Percentiles rank a stretch among this genome's conserved stretches.
Evolutionary conservation across 2,329 filamentous ascomycete genomes (phyloP).

Genomic region (Colletotrichum phormii): DNA sequence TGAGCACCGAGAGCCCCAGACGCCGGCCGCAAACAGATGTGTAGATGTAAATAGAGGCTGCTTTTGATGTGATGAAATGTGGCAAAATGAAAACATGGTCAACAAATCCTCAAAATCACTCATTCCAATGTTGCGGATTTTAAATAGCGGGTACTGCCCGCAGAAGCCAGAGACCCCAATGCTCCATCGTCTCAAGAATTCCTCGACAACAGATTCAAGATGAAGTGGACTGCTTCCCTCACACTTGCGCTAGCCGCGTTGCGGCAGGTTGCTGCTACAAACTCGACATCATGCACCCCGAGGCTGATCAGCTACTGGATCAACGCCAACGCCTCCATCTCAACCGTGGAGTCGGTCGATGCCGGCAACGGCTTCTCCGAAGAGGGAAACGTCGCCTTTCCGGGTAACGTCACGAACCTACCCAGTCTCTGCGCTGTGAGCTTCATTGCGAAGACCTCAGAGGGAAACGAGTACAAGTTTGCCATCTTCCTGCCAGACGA

Average conservation of each 20-base stretch:
- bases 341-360: conserved; percentile 34
- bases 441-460: conserved; percentile 44
- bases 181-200: background rate
- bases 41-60: conserved; percentile 6
- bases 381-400: conserved; percentile 41
- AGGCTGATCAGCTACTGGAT: conserved; percentile 30
- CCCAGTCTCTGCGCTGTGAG: conserved; percentile 48
- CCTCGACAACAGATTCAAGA: background rate
- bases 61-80: background rate
- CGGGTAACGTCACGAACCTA: conserved; percentile 42
- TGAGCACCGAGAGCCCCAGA: background rate
- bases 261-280: conserved; percentile 15
- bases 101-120: background rate
- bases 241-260: conserved; percentile 6
- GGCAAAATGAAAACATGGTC: conserved; percentile 7
- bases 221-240: conserved; percentile 25
- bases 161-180: too few relatives aligned
- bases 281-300: conserved; percentile 19
- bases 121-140: background rate
- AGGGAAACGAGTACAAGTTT: conserved; percentile 41
- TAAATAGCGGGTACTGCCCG: background rate
- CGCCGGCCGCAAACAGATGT: background rate
- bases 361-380: conserved; percentile 41
- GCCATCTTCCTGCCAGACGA: conserved; percentile 46
- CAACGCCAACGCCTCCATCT: conserved; percentile 29